Evolutionary conservation across 2,329 filamentous ascomycete species (phyloP), one percentile per base, ranked within the genome.

Genomic region (Pseudogymnoascus sp.): DNA sequence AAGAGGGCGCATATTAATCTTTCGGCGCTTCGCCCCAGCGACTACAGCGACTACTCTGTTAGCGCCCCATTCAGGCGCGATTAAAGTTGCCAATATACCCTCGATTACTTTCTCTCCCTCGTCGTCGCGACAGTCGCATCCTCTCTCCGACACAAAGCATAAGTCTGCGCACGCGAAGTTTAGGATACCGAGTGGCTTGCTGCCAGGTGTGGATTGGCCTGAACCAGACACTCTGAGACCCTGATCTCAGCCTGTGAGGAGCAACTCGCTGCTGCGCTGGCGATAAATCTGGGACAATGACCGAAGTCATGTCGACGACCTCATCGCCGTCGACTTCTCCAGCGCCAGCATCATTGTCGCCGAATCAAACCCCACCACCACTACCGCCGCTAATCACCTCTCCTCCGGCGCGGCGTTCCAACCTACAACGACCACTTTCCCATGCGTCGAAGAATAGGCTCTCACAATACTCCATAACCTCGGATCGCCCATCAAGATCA

Each of bases 401-500:
- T 59, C 78, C 82, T 62, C 65, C 67, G n/a, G 39, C 64, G 26
- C 85, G 82, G 70, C 81, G 83, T 72, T 79, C 86, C 71, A 82
- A 79, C 69, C 74, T 83, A 63, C 80, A 86, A 69, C 79, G 85
- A 68, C 87, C 89, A 67, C 82, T 84, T 74, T 91, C 89, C 70
- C 89, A 91, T 71, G 89, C 86, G 69, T 87, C 88, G 65, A 92
- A 86, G 75, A 89, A 90, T 72, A 84, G 92, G 62, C 79, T 95
- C 69, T 96, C 92, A 65, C 89, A 90, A 71, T 93, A 92, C 77
- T 94, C 90, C 65, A 86, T 81, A 69, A 78, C 84, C 63, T 92
- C 90, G 13, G 81, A 79, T 63, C 57, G 64, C 13, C 82, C 82
- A 59, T 81, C 83, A 64, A 84, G 87, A 64, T 96, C 92, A 65